Evolutionary conservation across 192 early-diverging fungal genomes (phyloP).

Genomic region (Coemansia aciculifera): DNA sequence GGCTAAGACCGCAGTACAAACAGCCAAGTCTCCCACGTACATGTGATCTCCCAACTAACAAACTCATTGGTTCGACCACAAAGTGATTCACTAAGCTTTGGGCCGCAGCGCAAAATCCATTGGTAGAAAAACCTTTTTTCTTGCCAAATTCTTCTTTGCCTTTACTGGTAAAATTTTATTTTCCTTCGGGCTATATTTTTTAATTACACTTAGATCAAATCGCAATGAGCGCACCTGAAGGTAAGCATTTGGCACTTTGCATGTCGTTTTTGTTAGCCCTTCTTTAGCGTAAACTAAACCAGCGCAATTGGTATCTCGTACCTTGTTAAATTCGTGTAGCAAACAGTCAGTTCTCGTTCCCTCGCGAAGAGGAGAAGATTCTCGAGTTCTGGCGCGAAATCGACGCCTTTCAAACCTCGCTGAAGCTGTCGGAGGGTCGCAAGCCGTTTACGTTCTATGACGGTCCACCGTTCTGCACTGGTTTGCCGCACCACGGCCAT

Average conservation of each 20-base stretch:
- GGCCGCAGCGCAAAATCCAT: not conserved
- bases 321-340: slow-evolving; percentile 14
- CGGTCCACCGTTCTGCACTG: slow-evolving; percentile 98
- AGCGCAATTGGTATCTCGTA: not conserved
- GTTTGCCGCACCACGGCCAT: slow-evolving; percentile 97
- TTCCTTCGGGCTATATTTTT: not conserved
- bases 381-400: slow-evolving; percentile 96
- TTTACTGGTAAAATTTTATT: not conserved
- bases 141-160: too few species aligned
- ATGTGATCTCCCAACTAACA: not conserved
- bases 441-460: slow-evolving; percentile 94
- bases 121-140: not conserved
- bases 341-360: slow-evolving; percentile 72
- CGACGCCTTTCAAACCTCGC: slow-evolving; percentile 89
- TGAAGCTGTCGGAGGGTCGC: slow-evolving; percentile 88
- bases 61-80: not conserved
- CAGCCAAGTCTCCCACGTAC: not conserved
- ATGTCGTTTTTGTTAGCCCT: not conserved
- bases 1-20: not conserved
- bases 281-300: not conserved
- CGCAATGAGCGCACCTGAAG: slow-evolving; percentile 18
- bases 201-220: not conserved
- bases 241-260: not conserved
- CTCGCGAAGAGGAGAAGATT: slow-evolving; percentile 91
- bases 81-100: slow-evolving; percentile 11